Base-by-base conservation (phyloP, 2,329 filamentous ascomycete genomes). In the Cladosporium sp. region DNA sequence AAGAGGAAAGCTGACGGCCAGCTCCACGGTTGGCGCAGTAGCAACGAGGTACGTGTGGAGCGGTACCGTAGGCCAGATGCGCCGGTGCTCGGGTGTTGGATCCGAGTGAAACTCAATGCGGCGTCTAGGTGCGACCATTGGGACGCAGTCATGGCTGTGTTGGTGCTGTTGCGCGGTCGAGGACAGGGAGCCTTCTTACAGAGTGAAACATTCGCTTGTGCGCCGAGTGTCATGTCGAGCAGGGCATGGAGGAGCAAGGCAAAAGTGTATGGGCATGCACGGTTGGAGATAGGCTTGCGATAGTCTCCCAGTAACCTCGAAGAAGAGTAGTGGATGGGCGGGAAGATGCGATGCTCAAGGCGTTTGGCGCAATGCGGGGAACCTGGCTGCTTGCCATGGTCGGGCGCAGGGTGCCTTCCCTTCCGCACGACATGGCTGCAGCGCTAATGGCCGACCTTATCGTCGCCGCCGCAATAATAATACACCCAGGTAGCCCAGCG, bases 71-170 rank as follows among this genome's bases (percentile, higher is more conserved):
- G 52, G 52, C 55, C 34, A 41, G 55, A 58, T 41, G 55, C 55
- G 55, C 55, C 55, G 55, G 55, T 58, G 52, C 11, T 58, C 55
- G 55, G 55, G 55, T 28, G 55, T 58, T 41, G 55, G 55, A 58
- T 41, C 55, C 55, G 55, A 58, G 55, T 34, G 55, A 58, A 58
- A 58, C 34, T 41, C 55, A 58, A 58, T 58, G 55, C 55, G 32
- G 55, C 55, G 34, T 28, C 34, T 58, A 34, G 55, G 55, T 58
- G 55, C 55, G 55, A 58, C 55, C 34, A 36, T 58, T 58, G 55
- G 55, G 21, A 58, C 32, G 55, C 30, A 15, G 55, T 58, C 55
- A 15, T 28, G 49, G 34, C 21, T 15, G 30, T 58, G 55, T 58
- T 26, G 41, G 41, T 47, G 41, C 41, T 47, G 41, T 12, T 47